A percentile compares a stretch with the other conserved stretches of the same genome.
These are phyloP conservation scores for Letharia columbiana DNA, from an alignment of 495 filamentous ascomycete genomes.

Conservation along the genomic window DNA sequence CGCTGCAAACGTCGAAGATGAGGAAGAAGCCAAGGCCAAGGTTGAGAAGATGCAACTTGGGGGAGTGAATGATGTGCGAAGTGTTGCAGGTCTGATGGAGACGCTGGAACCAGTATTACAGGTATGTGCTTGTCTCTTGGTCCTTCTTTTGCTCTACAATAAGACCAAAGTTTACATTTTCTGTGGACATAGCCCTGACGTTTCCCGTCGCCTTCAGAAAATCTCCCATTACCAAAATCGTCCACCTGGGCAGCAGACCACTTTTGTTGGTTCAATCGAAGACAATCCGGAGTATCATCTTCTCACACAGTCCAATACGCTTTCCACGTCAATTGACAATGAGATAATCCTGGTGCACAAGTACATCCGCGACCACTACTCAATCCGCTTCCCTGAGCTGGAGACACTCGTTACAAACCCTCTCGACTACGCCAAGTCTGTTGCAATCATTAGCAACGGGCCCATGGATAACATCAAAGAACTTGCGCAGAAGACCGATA, in stretches of 20 bases:
- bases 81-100: constrained; percentile 68
- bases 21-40: constrained; percentile 60
- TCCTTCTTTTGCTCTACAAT: constrained; percentile 18
- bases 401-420: constrained; percentile 88
- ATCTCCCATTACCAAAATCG: constrained; percentile 64
- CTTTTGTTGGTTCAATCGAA: constrained; percentile 64
- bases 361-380: constrained; percentile 91
- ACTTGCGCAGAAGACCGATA: constrained; percentile 59
- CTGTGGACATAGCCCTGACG: constrained; percentile 49
- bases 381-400: constrained; percentile 87
- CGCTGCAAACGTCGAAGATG: constrained; percentile 47
- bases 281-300: constrained; percentile 83
- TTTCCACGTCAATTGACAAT: constrained; percentile 82
- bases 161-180: constrained; percentile 37
- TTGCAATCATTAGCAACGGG: constrained; percentile 86
- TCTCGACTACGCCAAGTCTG: constrained; percentile 90
- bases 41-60: constrained; percentile 73
- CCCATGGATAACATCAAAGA: constrained; percentile 83
- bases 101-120: constrained; percentile 66
- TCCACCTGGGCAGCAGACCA: constrained; percentile 53
- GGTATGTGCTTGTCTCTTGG: constrained; percentile 45
- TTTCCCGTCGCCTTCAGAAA: constrained; percentile 50
- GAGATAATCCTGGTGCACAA: constrained; percentile 93
- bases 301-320: constrained; percentile 69
- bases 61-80: constrained; percentile 61